These are phyloP conservation scores for Pinus tabuliformis DNA, from an alignment of 75 land plant species.

Conservation along the genomic window DNA sequence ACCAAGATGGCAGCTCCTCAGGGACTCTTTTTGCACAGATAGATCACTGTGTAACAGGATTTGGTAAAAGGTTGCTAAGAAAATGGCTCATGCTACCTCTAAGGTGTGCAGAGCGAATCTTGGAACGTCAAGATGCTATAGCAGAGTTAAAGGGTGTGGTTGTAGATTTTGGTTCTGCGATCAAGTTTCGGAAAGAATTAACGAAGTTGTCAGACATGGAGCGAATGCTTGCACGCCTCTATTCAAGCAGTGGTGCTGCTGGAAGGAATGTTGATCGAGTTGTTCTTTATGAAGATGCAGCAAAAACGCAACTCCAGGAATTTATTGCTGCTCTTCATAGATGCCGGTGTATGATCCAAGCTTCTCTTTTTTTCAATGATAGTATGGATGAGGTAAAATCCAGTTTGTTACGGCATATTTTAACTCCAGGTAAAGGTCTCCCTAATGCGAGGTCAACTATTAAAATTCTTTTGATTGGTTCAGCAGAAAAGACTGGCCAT, in stretches of 20 bases:
- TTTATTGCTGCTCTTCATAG: conserved; percentile 71
- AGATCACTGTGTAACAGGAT: conserved; percentile 89
- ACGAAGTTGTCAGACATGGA: conserved; percentile 87
- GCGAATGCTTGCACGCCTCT: conserved; percentile 76
- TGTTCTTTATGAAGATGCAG: conserved; percentile 85
- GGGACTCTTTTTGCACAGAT: conserved; percentile 85
- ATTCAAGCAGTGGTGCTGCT: conserved; percentile 69
- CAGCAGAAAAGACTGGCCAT: conserved; percentile 68
- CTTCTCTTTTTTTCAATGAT: conserved; percentile 54
- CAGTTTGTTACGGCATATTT: conserved; percentile 33
- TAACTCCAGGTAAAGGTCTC: conserved; percentile 65
- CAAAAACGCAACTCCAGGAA: conserved; percentile 66
- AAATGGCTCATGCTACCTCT: conserved; percentile 92
- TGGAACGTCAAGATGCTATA: conserved; percentile 76
- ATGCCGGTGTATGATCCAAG: conserved; percentile 55
- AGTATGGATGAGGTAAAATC: conserved; percentile 28
- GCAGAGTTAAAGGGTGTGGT: conserved; percentile 60
- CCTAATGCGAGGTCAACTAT: conserved; percentile 45
- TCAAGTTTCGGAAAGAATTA: conserved; percentile 69
- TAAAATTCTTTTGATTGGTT: conserved; percentile 83
- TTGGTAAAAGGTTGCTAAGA: too few species aligned
- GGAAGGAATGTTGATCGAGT: conserved; percentile 78
- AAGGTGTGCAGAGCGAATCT: conserved; percentile 43
- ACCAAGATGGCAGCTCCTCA: conserved; percentile 55
- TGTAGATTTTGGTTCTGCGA: conserved; percentile 24